Base-by-base conservation (phyloP, 345 rosid species). In the Rhodamnia argentea region DNA sequence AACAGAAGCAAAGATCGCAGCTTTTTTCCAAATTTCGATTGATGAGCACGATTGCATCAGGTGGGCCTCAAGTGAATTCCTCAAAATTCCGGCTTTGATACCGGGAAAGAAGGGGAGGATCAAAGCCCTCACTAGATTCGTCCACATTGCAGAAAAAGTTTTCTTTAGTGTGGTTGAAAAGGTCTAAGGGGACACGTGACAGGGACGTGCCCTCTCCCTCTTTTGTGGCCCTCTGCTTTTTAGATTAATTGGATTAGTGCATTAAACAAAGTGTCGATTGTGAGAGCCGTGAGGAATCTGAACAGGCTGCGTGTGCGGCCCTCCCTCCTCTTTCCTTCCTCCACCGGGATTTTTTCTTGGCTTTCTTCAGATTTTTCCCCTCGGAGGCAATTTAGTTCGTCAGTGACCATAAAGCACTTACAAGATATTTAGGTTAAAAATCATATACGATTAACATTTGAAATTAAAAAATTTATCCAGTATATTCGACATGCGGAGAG, bases 241-340 rank as follows among this genome's bases (percentile, higher is more conserved):
- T 2, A 5, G 24, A 16, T 9, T 5, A 64, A 32, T 64, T 32
- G 26, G 78, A 37, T 70, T 37, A 32, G 47, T 1, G 47, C 47
- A 37, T 4, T 70, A 70, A 37, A 70, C 47, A 18, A 56, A 56
- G 40, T 22, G 15, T 18, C 13, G 78, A 4, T 37, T 9, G 75
- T 6, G 50, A 91, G 92, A 90, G 91, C 85, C 93, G 92, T 91
- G 88, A 78, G 86, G 93, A 91, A 90, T 90, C 90, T 54, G 89
- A 62, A 88, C 86, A 55, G 90, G 86, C 91, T 84, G 90, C 89
- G 90, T 81, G 82, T 78, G 51, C 84, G 44, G 56, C 32, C 44
- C 82, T 16, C 40, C 64, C 40, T 52, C 83, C 82, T 52, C 70
- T 6, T 0, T 60, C 74, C 37, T 32, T 60, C 74, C 37, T 70